Evolutionary conservation across 2,329 filamentous ascomycete species (phyloP).

Genomic region (Endocalyx cinctus): DNA sequence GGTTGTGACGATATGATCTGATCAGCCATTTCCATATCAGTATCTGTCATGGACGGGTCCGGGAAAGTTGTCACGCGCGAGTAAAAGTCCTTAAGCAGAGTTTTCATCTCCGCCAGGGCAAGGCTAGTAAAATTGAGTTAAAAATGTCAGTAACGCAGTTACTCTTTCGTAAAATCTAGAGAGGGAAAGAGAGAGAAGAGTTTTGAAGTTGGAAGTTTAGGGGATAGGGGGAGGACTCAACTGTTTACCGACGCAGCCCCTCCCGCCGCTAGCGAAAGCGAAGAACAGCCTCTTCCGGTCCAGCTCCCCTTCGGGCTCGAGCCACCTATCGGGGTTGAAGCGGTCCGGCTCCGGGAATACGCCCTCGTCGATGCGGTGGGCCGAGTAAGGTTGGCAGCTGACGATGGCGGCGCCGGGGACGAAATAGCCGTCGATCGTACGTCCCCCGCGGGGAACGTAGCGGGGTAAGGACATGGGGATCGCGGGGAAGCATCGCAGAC

Average conservation of each 20-base stretch:
- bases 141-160: constrained; percentile 5
- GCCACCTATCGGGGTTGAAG: constrained; percentile 81
- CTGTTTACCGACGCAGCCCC: constrained; percentile 65
- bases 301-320: constrained; percentile 67
- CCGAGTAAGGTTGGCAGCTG: constrained; percentile 57
- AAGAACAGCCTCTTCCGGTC: constrained; percentile 62
- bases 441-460: constrained; percentile 50
- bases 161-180: no score
- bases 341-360: constrained; percentile 75
- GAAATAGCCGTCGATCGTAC: constrained; percentile 50
- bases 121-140: constrained; percentile 36
- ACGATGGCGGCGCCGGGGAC: constrained; percentile 52
- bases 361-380: constrained; percentile 54
- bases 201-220: no score
- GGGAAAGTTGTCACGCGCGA: constrained; percentile 51
- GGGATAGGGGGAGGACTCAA: constrained; percentile 36
- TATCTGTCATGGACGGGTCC: constrained; percentile 47
- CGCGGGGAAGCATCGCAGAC: constrained; percentile 56
- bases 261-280: constrained; percentile 60
- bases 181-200: no score
- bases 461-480: constrained; percentile 65
- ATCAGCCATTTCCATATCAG: constrained; percentile 61
- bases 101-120: constrained; percentile 65
- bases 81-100: constrained; percentile 58
- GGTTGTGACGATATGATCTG: constrained; percentile 65